Conservation (phyloP, 2,329 filamentous ascomycete species). For the Paecilomyces sp. region DNA sequence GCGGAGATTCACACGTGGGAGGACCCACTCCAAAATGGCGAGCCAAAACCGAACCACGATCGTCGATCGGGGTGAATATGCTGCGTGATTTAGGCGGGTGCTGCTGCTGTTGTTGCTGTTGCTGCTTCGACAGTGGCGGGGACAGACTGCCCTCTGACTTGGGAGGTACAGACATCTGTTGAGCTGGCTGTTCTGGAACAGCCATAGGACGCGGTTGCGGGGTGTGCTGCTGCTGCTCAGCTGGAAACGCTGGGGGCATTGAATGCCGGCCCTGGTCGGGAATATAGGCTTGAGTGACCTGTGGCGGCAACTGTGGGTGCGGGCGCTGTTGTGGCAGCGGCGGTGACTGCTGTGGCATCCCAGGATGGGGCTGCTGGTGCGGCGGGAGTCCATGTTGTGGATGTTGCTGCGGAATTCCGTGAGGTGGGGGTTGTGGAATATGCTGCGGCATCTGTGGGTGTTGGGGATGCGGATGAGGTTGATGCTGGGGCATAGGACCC, state of each 20-base stretch:
- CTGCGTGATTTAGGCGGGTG: conserved; percentile 67
- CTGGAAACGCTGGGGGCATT: conserved; percentile 61
- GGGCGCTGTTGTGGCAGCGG: conserved; percentile 23
- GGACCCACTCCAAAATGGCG: conserved; percentile 68
- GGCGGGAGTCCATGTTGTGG: conserved; percentile 23
- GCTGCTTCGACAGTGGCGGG: conserved; percentile 51
- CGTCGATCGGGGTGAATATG: conserved; percentile 96
- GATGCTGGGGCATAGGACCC: conserved; percentile 34
- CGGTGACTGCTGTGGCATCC: conserved; percentile 16
- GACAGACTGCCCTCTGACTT: conserved; percentile 38
- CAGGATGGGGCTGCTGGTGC: conserved; percentile 29
- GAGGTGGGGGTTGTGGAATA: conserved; percentile 29
- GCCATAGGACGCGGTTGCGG: conserved; percentile 54
- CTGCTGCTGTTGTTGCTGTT: conserved; percentile 55
- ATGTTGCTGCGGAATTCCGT: conserved; percentile 32
- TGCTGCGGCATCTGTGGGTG: conserved; percentile 28
- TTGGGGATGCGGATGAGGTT: conserved; percentile 27
- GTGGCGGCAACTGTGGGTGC: conserved; percentile 34
- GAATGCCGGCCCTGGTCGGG: conserved; percentile 71
- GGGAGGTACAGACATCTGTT: conserved; percentile 39
- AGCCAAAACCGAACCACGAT: conserved; percentile 78
- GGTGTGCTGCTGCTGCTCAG: conserved; percentile 49
- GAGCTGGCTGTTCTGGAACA: conserved; percentile 50
- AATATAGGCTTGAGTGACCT: conserved; percentile 62
- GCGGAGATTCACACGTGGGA: conserved; percentile 44